Conservation (phyloP, 129 eudicot genomes). For the Apium graveolens region DNA sequence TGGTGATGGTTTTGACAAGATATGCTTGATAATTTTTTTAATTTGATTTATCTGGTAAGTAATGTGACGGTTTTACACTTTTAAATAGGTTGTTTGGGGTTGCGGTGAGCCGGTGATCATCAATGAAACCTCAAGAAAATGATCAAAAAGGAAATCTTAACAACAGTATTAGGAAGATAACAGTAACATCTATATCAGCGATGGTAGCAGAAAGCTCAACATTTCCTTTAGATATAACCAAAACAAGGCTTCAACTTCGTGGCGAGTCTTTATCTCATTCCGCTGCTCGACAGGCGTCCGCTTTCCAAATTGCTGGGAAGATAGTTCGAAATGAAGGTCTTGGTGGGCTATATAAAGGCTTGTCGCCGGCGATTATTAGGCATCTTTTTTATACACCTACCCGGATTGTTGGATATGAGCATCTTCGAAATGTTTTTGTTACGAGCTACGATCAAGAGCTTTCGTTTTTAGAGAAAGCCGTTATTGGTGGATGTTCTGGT, state of each 20-base stretch:
- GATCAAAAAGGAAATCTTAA: background rate
- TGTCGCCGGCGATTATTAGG: conserved; percentile 67
- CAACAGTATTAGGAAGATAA: conserved; percentile 22
- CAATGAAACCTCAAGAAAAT: conserved; percentile 12
- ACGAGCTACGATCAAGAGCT: conserved; percentile 16
- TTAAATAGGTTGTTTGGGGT: background rate
- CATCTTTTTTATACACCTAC: conserved; percentile 82
- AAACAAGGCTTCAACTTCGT: conserved; percentile 78
- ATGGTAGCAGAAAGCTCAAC: conserved; percentile 80
- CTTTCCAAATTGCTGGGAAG: conserved; percentile 34
- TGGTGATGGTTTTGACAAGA: background rate
- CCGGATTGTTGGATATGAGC: conserved; percentile 78
- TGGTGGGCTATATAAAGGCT: conserved; percentile 61
- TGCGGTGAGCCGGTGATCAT: background rate
- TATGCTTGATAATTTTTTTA: background rate
- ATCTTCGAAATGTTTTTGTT: conserved; percentile 41
- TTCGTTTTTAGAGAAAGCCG: conserved; percentile 45
- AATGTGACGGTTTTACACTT: background rate
- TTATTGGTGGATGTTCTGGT: conserved; percentile 78
- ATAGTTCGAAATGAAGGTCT: conserved; percentile 49
- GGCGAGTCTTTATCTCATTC: conserved; percentile 29
- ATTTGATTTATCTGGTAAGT: background rate
- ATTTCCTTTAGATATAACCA: conserved; percentile 82
- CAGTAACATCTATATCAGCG: conserved; percentile 64
- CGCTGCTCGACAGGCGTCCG: conserved; percentile 30